Evolutionary conservation across 1,284 basidiomycete genomes (phyloP), one percentile per base, ranked within the genome.

Genomic region (Trichosporon faecale): DNA sequence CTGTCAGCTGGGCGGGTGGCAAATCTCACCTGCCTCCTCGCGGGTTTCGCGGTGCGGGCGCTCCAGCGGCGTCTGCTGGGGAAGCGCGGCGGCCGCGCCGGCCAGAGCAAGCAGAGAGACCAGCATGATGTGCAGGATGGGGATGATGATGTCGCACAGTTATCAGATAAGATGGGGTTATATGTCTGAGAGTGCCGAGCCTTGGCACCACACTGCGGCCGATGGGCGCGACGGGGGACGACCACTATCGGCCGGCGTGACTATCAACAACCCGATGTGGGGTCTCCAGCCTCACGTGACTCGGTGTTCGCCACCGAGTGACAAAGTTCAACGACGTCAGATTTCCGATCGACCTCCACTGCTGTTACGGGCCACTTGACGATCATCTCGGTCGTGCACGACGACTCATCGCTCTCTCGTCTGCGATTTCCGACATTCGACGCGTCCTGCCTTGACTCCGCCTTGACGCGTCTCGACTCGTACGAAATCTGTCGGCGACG

Each of bases 11-110:
- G 33, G 33, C 31, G 21, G 25, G 60, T 55, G 40, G 60, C 35
- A 49, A 49, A 67, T n/a, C 31, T 68, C 63, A 78, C 77, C 75
- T 18, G 76, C 77, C 66, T 78, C 77, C 7, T 57, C 69, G n/a
- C 70, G 66, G 2, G 77, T 78, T 31, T 78, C 77, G 29, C 75
- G 74, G 57, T 73, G 70, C 12, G 63, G 66, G 7, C 49, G 64
- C n/a, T 55, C 57, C 8, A 23, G 27, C 2, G 63, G 46, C 27
- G 57, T 33, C 27, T 61, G 57, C 27, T 31, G 57, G 16, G 57
- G 57, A 12, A 33, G 25, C 0, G 46, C 46, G 14, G 44, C 29
- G 16, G 46, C 44, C 12, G n/a, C 7, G 44, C 44, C 44, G 33
- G 49, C 29, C 3, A 40, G 64, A 65, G 21, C 37, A 29, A 65